Evolutionary conservation across 495 filamentous ascomycete genomes (phyloP).

Genomic region (Thermothielavioides terrestris): DNA sequence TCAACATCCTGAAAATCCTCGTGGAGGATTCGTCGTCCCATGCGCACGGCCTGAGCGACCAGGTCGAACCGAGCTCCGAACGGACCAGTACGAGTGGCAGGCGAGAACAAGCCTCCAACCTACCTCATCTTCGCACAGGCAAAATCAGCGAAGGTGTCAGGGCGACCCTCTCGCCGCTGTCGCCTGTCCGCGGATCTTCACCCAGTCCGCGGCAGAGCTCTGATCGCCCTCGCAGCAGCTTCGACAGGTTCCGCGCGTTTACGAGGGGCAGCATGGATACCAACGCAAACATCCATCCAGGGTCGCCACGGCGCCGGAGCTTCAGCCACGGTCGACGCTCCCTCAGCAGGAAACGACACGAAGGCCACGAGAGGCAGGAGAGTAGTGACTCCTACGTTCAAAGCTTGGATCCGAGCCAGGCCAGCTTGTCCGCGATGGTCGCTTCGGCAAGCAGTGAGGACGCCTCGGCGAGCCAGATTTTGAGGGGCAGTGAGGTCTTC

Average conservation of each 20-base stretch:
- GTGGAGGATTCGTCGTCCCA: constrained; percentile 57
- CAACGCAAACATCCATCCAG: constrained; percentile 29
- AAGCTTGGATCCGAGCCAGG: constrained; percentile 53
- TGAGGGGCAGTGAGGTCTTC: constrained; percentile 81
- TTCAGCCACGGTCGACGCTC: constrained; percentile 48
- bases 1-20: constrained; percentile 66
- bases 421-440: constrained; percentile 54
- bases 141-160: constrained; percentile 52
- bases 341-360: constrained; percentile 32
- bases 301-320: constrained; percentile 46
- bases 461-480: constrained; percentile 82
- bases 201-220: constrained; percentile 36
- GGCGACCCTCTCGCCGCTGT: constrained; percentile 52
- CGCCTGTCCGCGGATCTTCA: constrained; percentile 30
- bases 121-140: constrained; percentile 33
- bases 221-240: constrained; percentile 35
- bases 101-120: constrained; percentile 6
- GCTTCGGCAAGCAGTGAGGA: constrained; percentile 68
- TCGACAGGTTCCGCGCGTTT: constrained; percentile 35
- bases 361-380: constrained; percentile 46
- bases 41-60: constrained; percentile 21
- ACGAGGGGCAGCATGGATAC: constrained; percentile 45
- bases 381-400: constrained; percentile 73
- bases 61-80: constrained; percentile 7
- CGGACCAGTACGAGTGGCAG: constrained; percentile 10